Evolutionary conservation across 108 stramenopile species (phyloP), one percentile per base, ranked within the genome.

Genomic region (Fistulifera solaris): DNA sequence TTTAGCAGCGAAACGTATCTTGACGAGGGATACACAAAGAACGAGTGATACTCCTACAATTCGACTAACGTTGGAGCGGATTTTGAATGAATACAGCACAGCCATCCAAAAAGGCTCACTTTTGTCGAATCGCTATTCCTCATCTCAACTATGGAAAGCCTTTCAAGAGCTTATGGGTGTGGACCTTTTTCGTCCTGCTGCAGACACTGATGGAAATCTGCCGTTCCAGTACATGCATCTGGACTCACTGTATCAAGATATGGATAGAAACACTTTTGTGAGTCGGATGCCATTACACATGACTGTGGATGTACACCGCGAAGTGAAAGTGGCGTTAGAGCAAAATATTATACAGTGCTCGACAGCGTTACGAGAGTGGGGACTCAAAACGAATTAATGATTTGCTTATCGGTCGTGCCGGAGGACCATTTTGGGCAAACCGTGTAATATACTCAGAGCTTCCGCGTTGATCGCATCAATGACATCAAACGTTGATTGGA

Each of bases 281-380:
- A 22, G 11, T 13, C 67, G 76, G 27, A 40, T 82, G n/a, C 90
- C 86, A 10, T 59, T 93, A 46, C 77, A 81, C 49, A 41, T 93
- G 8, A 73, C 73, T 16, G 16, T 80, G 4, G 80, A 84, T 10
- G 64, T 79, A 35, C 70, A 88, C 11, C 50, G 68, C 43, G 90
- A 93, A 58, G 67, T 93, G 50, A 35, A 60, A 17, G 68, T 65
- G 19, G 65, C n/a, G n/a, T n/a, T 93, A n/a, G 61, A 78, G 47
- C 61, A 58, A 8, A 77, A 76, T 22, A 31, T 74, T 17, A 51
- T 88, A 42, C 47, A 80, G 18, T 84, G 19, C 6, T 81, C 90
- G 7, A 80, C 90, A 13, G 76, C 80, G 19, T 54, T 93, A 45
- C 60, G 68, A 49, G 87, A 93, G 41, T 93, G 90, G 90, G 90